Evolutionary conservation across 352 stramenopile species (phyloP).

Genomic region (Peronosclerospora sorghi): DNA sequence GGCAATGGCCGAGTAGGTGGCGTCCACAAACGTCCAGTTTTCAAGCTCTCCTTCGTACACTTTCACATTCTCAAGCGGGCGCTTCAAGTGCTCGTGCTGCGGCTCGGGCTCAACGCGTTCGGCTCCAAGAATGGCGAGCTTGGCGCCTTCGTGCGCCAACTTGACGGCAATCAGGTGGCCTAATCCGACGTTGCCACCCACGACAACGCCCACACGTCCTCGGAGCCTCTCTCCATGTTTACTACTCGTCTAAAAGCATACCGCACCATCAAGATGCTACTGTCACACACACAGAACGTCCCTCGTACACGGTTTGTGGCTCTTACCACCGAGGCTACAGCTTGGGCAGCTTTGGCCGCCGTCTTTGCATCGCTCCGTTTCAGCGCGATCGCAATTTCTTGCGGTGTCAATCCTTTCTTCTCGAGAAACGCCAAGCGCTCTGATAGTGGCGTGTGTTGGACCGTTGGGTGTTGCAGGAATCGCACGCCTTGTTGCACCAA

Average conservation of each 20-base stretch:
- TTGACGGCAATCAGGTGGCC: constrained; percentile 50
- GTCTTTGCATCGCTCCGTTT: constrained; percentile 63
- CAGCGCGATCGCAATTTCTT: constrained; percentile 53
- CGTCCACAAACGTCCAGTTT: constrained; percentile 39
- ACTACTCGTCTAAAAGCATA: constrained; percentile 29
- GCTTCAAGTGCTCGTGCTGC: constrained; percentile 24
- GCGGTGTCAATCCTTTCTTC: constrained; percentile 62
- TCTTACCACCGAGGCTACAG: constrained; percentile 37
- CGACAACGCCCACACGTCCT: constrained; percentile 43
- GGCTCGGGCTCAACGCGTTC: constrained; percentile 10
- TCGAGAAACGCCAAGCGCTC: constrained; percentile 61
- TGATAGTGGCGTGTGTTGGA: constrained; percentile 65
- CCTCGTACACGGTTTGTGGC: too few relatives aligned
- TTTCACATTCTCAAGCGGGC: constrained; percentile 5
- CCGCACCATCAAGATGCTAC: too few relatives aligned
- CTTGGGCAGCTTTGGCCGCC: constrained; percentile 31
- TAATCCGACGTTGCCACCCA: constrained; percentile 49
- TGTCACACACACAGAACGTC: too few relatives aligned
- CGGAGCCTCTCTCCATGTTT: constrained; percentile 44
- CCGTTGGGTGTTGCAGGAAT: constrained; percentile 67
- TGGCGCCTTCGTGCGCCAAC: constrained; percentile 51
- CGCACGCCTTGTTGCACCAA: constrained; percentile 62
- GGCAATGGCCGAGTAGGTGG: constrained; percentile 26
- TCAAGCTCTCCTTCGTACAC: constrained; percentile 41
- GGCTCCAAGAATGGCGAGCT: constrained; percentile 34